Base-by-base conservation (phyloP, 257 asterid genomes). In the Linderniella brevidens region DNA sequence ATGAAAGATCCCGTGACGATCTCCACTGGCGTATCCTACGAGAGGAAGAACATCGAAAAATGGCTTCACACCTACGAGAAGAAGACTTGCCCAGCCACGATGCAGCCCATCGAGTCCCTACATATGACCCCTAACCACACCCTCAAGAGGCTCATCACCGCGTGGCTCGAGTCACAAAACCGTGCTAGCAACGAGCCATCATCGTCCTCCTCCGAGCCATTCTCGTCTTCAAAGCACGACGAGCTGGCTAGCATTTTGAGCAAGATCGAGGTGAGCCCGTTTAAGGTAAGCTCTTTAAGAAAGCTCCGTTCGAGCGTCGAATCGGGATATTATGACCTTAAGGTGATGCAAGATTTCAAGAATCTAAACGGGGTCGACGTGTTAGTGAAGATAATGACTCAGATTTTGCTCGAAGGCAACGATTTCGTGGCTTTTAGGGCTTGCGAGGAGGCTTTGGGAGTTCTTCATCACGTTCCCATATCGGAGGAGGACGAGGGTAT, bases 1-100 rank as follows among this genome's bases (percentile, higher is more conserved):
- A 87, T 87, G 90, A 74, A 70, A 49, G 95, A 87, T 35, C 97
- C 97, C 0, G 93, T 87, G 1, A 83, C 78, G 1, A 80, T 83
- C 64, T 67, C 71, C 35, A 87, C 95, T 1, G 97, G 97, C 18
- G 90, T 87, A 17, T 77, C 95, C 6, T 87, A 87, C 59, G 97
- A 87, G 17, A 58, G 92, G 0, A 74, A 63, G 35, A 68, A 67
- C 64, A 84, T 87, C 63, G 82, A 83, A 5, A 78, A 55, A 53
- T 87, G 97, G 97, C 72, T 87, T 58, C 53, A 41, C 14, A 54
- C 60, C 0, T 87, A 80, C 70, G 65, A 68, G 46, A 87, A 87
- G 13, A 76, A 41, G 37, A 76, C 87, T 0, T 87, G 97, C 48
- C 97, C 97, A 0, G 80, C 95, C 13, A 87, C 97, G 36, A 83